Evolutionary conservation across 805 yeast genomes (phyloP).

Genomic region (Sugiyamaella qingdaonensis): DNA sequence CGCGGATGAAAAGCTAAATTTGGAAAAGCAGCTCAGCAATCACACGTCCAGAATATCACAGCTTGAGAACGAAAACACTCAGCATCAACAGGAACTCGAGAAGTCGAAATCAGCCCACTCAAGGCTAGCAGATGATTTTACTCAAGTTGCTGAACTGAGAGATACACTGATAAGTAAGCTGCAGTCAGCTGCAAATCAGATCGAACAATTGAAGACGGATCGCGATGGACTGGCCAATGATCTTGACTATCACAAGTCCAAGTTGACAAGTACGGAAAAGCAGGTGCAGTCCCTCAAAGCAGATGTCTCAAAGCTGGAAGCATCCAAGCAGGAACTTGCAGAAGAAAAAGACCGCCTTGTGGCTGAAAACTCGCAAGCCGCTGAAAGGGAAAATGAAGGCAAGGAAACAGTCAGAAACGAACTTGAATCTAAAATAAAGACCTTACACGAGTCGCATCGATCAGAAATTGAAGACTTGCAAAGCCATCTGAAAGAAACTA

Average conservation of each 20-base stretch:
- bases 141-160: conserved; percentile 32
- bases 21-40: conserved; percentile 27
- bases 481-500: background rate
- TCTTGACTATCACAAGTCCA: conserved; percentile 9
- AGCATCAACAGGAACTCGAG: background rate
- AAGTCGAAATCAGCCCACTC: conserved; percentile 8
- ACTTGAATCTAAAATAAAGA: too few relatives aligned
- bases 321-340: conserved; percentile 6
- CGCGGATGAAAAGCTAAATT: conserved; percentile 9
- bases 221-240: background rate
- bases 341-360: background rate
- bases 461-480: background rate
- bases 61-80: conserved; percentile 17
- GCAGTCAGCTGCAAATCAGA: conserved; percentile 38
- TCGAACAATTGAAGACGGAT: conserved; percentile 26
- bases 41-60: background rate
- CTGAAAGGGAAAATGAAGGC: too few relatives aligned
- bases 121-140: conserved; percentile 22
- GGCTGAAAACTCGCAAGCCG: background rate
- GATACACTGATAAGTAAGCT: conserved; percentile 45
- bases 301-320: background rate
- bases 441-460: background rate
- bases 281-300: conserved; percentile 4
- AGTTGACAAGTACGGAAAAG: conserved; percentile 11
- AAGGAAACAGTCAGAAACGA: background rate